Evolutionary conservation across 2,329 filamentous ascomycete species (phyloP).

Genomic region (Aureobasidium leucospermi): DNA sequence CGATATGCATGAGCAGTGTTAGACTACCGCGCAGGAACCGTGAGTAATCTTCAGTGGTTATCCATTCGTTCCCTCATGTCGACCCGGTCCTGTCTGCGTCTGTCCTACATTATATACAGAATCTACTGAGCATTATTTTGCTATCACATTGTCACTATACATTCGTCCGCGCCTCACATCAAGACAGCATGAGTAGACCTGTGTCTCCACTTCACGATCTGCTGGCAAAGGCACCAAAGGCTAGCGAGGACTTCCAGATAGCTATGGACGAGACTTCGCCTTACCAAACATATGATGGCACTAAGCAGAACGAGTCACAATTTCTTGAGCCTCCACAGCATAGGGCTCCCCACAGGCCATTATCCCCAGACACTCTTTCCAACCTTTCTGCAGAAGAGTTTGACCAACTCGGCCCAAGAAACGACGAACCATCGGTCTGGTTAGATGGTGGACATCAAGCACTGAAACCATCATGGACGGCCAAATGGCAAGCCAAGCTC

Average conservation of each 20-base stretch:
- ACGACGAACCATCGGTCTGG: neutral
- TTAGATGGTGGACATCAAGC: conserved; percentile 1
- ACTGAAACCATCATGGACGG: conserved; percentile 13
- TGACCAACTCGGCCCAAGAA: conserved; percentile 21
- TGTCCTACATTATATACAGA: neutral
- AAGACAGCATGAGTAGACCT: neutral
- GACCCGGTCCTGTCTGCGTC: no score
- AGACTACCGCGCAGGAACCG: neutral
- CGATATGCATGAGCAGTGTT: neutral
- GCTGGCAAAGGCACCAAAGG: neutral
- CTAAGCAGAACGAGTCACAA: neutral
- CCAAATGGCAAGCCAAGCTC: conserved; percentile 24
- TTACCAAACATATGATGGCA: neutral
- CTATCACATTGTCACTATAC: no score
- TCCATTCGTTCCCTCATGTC: neutral
- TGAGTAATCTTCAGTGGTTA: neutral
- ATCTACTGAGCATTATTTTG: neutral
- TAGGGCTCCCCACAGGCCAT: conserved; percentile 25
- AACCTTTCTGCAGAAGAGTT: conserved; percentile 29
- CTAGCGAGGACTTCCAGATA: neutral
- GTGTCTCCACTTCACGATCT: neutral
- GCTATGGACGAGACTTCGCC: neutral
- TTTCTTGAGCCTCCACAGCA: conserved; percentile 7
- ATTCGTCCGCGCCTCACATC: neutral
- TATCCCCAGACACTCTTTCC: conserved; percentile 39